Evolutionary conservation across 257 asterid species (phyloP), one percentile per base, ranked within the genome.

Genomic region (Solanum piurae): DNA sequence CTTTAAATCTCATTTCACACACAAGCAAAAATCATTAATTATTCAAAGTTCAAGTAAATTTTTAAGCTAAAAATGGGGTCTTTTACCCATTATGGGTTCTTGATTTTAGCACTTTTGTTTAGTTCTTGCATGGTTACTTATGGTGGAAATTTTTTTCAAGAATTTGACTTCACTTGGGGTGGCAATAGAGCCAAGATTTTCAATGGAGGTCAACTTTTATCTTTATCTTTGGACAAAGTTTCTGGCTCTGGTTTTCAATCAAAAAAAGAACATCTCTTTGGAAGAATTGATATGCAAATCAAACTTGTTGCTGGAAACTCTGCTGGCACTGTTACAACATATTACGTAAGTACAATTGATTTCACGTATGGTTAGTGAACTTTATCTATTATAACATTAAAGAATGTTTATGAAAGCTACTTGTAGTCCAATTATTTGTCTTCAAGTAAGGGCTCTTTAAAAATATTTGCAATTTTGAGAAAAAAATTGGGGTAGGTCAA

Each of bases 301-400:
- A 93, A 94, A 83, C 97, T 94, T 82, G 95, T 94, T 7, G 88
- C 95, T 31, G 95, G 95, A 69, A 93, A 94, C 60, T 94, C 97
- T 23, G 97, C 97, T 37, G 97, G 95, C 87, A 94, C 95, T 2
- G 97, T 94, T 6, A 93, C 97, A 38, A 93, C 97, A 20, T 94
- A 92, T 64, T 94, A 92, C n/a, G 97, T 94, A 91, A 36, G 91
- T 88, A 37, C 0, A 2, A 4, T 72, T 72, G 0, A 33, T 9
- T 73, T 73, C 9, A 9, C 9, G 0, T 73, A 34, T 5, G 0
- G 2, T 21, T 20, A 5, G 1, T 20, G 0, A 36, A 21, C 20
- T 74, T 36, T 1, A 21, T 0, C 16, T 33, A 34, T n/a, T 2
- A 34, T 20, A 18, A 10, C 18, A 72, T 33, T 72, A 6, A n/a